Evolutionary conservation across 805 yeast species (phyloP).

Genomic region (Wickerhamiella alocasiicola): DNA sequence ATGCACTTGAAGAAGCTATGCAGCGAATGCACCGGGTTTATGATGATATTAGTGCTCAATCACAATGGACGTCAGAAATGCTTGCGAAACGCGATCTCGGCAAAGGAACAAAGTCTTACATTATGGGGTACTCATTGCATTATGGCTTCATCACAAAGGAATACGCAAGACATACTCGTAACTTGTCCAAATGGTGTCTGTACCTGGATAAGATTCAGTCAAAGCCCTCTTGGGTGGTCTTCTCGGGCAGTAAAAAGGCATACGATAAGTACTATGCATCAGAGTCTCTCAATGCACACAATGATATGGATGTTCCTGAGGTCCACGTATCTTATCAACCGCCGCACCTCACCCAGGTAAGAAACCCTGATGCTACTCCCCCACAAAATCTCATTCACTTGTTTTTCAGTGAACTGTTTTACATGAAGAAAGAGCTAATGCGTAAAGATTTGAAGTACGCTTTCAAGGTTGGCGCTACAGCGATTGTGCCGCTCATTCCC

Average conservation of each 20-base stretch:
- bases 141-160: constrained; percentile 16
- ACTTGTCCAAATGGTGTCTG: constrained; percentile 16
- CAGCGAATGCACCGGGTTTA: constrained; percentile 10
- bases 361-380: constrained; percentile 26
- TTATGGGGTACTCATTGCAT: constrained; percentile 14
- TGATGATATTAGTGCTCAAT: constrained; percentile 10
- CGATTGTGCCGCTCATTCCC: constrained; percentile 19
- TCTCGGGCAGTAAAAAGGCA: background rate
- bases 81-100: constrained; percentile 6
- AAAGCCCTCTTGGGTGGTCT: constrained; percentile 14
- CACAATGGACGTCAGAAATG: constrained; percentile 7
- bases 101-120: constrained; percentile 11
- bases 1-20: constrained; percentile 6
- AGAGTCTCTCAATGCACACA: background rate
- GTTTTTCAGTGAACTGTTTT: constrained; percentile 14
- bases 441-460: background rate
- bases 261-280: background rate
- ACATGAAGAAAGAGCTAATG: background rate
- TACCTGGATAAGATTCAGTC: constrained; percentile 15
- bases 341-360: constrained; percentile 12
- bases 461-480: constrained; percentile 2
- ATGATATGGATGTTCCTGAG: constrained; percentile 7
- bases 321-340: constrained; percentile 1
- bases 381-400: constrained; percentile 22
- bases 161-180: constrained; percentile 15